Percentiles rank a stretch among this genome's conserved stretches.
phyloP scores from a whole-genome alignment of 202 grass and related monocot genomes.

The Digitaria exilis region DNA sequence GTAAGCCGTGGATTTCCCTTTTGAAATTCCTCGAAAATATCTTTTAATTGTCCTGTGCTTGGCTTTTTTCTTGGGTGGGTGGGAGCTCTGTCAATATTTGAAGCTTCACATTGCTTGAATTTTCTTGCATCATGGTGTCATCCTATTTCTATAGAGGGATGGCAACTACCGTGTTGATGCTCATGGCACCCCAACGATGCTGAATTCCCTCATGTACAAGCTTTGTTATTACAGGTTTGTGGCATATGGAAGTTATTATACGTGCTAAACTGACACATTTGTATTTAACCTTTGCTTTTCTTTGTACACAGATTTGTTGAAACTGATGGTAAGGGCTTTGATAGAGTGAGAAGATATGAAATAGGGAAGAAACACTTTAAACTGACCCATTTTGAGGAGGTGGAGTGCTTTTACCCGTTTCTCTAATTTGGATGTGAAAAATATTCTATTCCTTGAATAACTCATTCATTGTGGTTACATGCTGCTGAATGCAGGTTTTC shows the following conservation, averaged over 20 bases:
- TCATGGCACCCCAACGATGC: constrained; percentile 92
- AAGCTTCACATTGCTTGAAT: background rate
- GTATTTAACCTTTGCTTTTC: constrained; percentile 21
- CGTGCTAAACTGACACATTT: background rate
- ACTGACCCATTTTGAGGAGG: constrained; percentile 99
- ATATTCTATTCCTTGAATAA: background rate
- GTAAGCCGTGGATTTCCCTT: constrained; percentile 54
- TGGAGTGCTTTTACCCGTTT: constrained; percentile 42
- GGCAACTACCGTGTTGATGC: constrained; percentile 97
- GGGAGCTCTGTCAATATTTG: background rate
- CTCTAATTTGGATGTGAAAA: background rate
- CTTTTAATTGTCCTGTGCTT: background rate
- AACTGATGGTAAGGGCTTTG: constrained; percentile 94
- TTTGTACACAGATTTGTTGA: constrained; percentile 80
- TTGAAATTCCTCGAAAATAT: background rate
- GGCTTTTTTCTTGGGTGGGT: background rate
- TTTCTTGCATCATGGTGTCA: background rate
- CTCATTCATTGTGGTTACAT: background rate
- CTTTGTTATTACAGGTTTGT: constrained; percentile 96
- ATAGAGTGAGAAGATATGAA: constrained; percentile 96
- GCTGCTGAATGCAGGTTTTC: constrained; percentile 67
- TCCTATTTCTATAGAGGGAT: constrained; percentile 62
- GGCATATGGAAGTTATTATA: background rate
- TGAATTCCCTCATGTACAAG: constrained; percentile 99
- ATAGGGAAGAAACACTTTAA: constrained; percentile 99